Evolutionary conservation across 1,139 yeast genomes (phyloP).

Genomic region (Hyphopichia khmerensis): DNA sequence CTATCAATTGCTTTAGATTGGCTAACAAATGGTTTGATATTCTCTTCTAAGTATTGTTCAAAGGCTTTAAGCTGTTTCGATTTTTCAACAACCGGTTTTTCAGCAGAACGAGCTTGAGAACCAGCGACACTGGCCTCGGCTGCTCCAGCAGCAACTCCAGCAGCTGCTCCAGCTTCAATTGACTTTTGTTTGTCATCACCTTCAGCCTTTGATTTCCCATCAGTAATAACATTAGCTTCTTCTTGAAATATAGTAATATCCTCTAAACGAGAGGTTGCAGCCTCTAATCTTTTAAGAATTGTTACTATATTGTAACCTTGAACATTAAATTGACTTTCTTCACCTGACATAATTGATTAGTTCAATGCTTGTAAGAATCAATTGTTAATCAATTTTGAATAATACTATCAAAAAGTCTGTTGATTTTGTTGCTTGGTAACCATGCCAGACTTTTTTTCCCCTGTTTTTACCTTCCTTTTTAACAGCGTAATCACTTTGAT

Average conservation of each 20-base stretch:
- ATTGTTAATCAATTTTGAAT: background rate
- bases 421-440: background rate
- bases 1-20: constrained; percentile 62
- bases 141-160: constrained; percentile 5
- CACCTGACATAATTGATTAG: constrained; percentile 30
- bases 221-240: constrained; percentile 25
- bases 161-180: background rate
- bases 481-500: background rate
- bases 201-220: background rate
- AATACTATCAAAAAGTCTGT: too few species aligned
- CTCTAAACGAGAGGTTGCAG: constrained; percentile 90
- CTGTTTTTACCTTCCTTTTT: background rate
- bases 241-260: constrained; percentile 83
- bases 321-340: constrained; percentile 57
- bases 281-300: constrained; percentile 79
- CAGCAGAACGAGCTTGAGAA: constrained; percentile 6
- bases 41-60: constrained; percentile 50
- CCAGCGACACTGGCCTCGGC: constrained; percentile 3
- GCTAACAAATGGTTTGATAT: constrained; percentile 60
- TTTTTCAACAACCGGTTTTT: constrained; percentile 15
- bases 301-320: constrained; percentile 84
- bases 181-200: background rate
- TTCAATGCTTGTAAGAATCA: background rate
- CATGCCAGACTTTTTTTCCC: background rate
- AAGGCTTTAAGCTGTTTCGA: constrained; percentile 53